Evolutionary conservation across 2,329 filamentous ascomycete species (phyloP), one percentile per base, ranked within the genome.

Genomic region (Pseudogymnoascus sp.): DNA sequence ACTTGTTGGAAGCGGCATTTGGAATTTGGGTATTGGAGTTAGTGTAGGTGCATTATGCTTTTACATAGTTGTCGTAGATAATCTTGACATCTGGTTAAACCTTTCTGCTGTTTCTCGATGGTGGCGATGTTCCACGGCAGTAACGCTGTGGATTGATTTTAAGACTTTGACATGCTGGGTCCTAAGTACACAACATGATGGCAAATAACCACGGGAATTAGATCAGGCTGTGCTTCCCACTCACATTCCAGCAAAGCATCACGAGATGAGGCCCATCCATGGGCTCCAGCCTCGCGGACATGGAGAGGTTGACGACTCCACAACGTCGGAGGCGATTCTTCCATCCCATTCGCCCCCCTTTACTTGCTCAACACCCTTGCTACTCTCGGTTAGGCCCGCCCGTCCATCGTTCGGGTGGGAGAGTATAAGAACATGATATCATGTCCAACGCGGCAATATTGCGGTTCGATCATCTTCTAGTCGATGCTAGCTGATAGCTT

Each of bases 21-120:
- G 34, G 34, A 6, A 40, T 60, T 60, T 40, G 59, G 18, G 21
- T 21, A 56, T 56, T 56, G 49, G 49, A 56, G 49, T 56, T 56
- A 7, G 14, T 49, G 23, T 49, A 49, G 43, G 11, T 56, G 28
- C 28, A 56, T 34, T 5, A 14, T 56, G 49, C 1, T 56, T 18
- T 21, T 56, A 12, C 28, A 53, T 53, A 56, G 49, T 18, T 56
- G 49, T 56, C 16, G 14, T 34, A 56, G 49, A 56, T 34, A 56
- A 18, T 34, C 3, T 34, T 56, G 49, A 14, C 49, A 56, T 56
- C 49, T 34, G 9, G 9, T 56, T 34, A 34, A 56, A 21, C 11
- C n/a, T 1, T 12, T 34, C 28, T 56, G 9, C n/a, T 3, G 5
- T 56, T 12, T 56, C 7, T 4, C 18, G 25, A 34, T 7, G 28